These are phyloP conservation scores for Bipolaris oryzae DNA, from an alignment of 2,329 filamentous ascomycete species.

Conservation along the genomic window DNA sequence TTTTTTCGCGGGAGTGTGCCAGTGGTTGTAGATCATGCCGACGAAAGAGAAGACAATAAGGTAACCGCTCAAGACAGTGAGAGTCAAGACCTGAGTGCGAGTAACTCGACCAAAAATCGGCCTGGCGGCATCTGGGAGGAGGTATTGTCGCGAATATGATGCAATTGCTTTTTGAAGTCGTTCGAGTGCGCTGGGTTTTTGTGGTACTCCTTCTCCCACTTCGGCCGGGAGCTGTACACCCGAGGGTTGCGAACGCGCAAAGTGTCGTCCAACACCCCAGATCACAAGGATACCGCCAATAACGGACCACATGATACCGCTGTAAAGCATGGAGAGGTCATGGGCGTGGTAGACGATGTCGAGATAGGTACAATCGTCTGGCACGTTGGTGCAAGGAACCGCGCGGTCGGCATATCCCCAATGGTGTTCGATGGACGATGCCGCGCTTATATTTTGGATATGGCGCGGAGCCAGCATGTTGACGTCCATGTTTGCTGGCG, in stretches of 20 bases:
- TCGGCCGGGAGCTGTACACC: slow-evolving; percentile 32
- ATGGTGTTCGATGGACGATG: slow-evolving; percentile 52
- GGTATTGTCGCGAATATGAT: slow-evolving; percentile 55
- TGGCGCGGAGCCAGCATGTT: slow-evolving; percentile 31
- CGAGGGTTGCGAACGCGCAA: slow-evolving; percentile 34
- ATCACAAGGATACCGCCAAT: slow-evolving; percentile 57
- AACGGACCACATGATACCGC: slow-evolving; percentile 62
- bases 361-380: slow-evolving; percentile 64
- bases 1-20: slow-evolving; percentile 71
- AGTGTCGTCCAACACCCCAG: slow-evolving; percentile 49
- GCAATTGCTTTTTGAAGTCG: slow-evolving; percentile 46
- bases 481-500: slow-evolving; percentile 26
- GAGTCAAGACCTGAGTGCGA: slow-evolving; percentile 68
- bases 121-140: slow-evolving; percentile 66
- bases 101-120: slow-evolving; percentile 70
- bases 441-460: slow-evolving; percentile 56
- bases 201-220: slow-evolving; percentile 28
- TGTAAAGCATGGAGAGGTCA: slow-evolving; percentile 62
- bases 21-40: slow-evolving; percentile 70
- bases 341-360: slow-evolving; percentile 62
- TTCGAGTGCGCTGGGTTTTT: slow-evolving; percentile 31
- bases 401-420: slow-evolving; percentile 64
- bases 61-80: slow-evolving; percentile 65
- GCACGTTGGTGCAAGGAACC: slow-evolving; percentile 63
- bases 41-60: slow-evolving; percentile 68